Percentiles rank a stretch among this genome's conserved stretches.
Evolutionary conservation across 257 asterid species (phyloP).

Genomic region (Plantago major): DNA sequence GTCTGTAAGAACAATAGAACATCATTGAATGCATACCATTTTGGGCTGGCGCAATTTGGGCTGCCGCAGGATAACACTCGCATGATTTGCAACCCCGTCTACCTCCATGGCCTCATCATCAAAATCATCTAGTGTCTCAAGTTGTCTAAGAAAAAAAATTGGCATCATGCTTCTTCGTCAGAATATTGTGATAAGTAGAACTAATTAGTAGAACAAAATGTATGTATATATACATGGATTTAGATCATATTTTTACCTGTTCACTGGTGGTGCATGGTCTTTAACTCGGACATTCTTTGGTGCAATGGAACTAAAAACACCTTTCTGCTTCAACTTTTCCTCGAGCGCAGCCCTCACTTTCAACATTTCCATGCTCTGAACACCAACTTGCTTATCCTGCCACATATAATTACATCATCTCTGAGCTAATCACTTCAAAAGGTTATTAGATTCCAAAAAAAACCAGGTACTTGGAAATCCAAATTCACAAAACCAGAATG

Average conservation of each 20-base stretch:
- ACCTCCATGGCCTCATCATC: conserved; percentile 68
- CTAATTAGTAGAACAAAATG: too few relatives aligned
- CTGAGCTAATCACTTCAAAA: conserved; percentile 14
- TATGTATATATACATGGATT: not conserved
- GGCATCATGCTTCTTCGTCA: conserved; percentile 11
- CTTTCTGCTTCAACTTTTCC: conserved; percentile 75
- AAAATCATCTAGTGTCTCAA: conserved; percentile 85
- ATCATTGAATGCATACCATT: conserved; percentile 18
- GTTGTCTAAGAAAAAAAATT: conserved; percentile 41
- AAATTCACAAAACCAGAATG: conserved; percentile 7
- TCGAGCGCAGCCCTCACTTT: conserved; percentile 86
- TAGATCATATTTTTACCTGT: conserved; percentile 47
- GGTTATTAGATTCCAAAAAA: not conserved
- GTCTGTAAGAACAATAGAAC: not conserved
- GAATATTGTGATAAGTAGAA: conserved; percentile 11
- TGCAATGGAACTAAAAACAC: conserved; percentile 55
- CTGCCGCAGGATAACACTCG: conserved; percentile 41
- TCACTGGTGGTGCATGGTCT: conserved; percentile 43
- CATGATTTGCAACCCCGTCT: conserved; percentile 31
- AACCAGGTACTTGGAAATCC: not conserved
- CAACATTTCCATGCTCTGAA: conserved; percentile 80
- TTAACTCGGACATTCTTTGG: conserved; percentile 35
- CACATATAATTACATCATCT: conserved; percentile 19
- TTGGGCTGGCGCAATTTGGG: conserved; percentile 38
- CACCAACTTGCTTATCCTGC: conserved; percentile 62